Base-by-base conservation (phyloP, 345 rosid genomes). In the Balakata baccata region DNA sequence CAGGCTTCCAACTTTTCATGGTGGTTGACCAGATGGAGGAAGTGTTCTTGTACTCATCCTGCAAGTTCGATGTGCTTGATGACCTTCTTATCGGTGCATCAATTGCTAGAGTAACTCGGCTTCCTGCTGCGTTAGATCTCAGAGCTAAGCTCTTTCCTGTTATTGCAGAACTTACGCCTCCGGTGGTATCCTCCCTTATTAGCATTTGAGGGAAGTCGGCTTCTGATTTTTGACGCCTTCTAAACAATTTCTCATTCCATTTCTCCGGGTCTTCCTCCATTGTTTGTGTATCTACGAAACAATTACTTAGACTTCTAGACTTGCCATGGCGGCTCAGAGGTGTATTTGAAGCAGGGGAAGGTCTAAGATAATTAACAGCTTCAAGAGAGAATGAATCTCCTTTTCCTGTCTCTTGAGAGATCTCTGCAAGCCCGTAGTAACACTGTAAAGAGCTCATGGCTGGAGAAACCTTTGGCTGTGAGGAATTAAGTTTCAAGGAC, bases 151-250 rank as follows among this genome's bases (percentile, higher is more conserved):
- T 63, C 39, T 79, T 79, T 14, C 76, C 82, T 23, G 64, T 75
- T 23, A 66, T 50, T 29, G 75, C 29, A 17, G 73, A 79, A 46
- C 70, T 58, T 29, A 46, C 45, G 51, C 39, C 63, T n/a, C 63
- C 68, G 8, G 14, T 20, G 17, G 18, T 71, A 14, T 79, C 82
- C 29, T 79, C 79, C 56, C 70, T 60, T 34, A 75, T 66, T 34
- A 72, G 68, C 64, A 60, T 16, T 10, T 61, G 52, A 0, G 60
- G 60, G 61, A 86, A 84, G 64, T 88, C 87, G 2, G 83, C 80
- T 71, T 79, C 92, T 1, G 93, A 86, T 77, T 92, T 94, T 78
- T 85, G 96, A n/a, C 85, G 93, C 76, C 96, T 81, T 76, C 87
- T 83, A 6, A 76, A 66, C 66, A 85, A 57, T 71, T 87, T 88